Conservation (phyloP, 305 asterid species). For the Fraxinus paxiana region DNA sequence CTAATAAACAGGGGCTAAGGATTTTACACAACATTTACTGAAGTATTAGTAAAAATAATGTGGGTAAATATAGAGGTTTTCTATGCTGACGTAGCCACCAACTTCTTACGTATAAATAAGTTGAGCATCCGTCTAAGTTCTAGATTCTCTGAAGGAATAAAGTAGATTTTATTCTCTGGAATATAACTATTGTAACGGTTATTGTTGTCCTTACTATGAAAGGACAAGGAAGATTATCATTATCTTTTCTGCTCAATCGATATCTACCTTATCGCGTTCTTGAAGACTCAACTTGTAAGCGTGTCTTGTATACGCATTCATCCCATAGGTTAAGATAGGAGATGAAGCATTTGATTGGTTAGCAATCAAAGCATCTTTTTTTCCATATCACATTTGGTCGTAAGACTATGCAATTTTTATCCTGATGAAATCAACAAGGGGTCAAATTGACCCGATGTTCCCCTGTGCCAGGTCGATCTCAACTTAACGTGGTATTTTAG, state of each 20-base stretch:
- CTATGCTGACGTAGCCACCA: background rate
- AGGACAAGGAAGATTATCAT: background rate
- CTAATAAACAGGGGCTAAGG: background rate
- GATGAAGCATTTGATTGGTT: background rate
- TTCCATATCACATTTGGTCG: background rate
- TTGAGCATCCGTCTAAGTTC: background rate
- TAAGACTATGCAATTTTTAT: background rate
- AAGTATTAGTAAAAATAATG: background rate
- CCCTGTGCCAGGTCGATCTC: background rate
- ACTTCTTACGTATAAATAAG: background rate
- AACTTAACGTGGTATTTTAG: background rate
- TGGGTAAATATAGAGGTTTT: background rate
- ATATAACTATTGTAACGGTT: background rate
- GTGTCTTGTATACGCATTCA: background rate
- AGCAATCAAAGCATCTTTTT: background rate
- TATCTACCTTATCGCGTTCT: background rate
- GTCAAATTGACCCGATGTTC: background rate
- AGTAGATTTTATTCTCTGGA: background rate
- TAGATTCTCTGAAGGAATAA: background rate
- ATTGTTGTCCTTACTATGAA: background rate
- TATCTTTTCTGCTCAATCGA: background rate
- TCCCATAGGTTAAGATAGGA: background rate
- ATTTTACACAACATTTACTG: background rate
- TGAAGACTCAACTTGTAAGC: background rate
- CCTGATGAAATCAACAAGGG: background rate